These are phyloP conservation scores for Malassezia dermatis DNA, from an alignment of 1,284 basidiomycete species.

Conservation along the genomic window DNA sequence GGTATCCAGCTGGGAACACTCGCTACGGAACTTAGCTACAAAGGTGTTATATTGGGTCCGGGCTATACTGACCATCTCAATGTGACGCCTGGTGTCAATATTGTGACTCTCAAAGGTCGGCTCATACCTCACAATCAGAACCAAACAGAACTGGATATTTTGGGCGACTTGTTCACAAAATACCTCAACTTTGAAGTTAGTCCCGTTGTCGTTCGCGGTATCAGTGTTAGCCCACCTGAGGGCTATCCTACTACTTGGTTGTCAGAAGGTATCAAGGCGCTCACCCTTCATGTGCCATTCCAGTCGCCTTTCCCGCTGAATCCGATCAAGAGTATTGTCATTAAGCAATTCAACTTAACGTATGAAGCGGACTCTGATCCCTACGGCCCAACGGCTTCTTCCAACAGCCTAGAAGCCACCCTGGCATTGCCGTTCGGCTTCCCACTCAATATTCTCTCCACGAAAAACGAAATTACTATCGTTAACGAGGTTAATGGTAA, in stretches of 20 bases:
- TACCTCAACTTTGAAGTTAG: slow-evolving; percentile 62
- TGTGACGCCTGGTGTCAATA: slow-evolving; percentile 53
- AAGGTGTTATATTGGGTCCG: slow-evolving; percentile 57
- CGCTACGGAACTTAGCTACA: slow-evolving; percentile 59
- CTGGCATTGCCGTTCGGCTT: slow-evolving; percentile 71
- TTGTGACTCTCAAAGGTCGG: slow-evolving; percentile 57
- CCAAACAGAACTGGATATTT: slow-evolving; percentile 52
- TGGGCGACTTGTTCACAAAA: slow-evolving; percentile 62
- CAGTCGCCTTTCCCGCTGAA: slow-evolving; percentile 55
- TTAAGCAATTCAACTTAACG: slow-evolving; percentile 57
- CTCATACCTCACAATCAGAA: slow-evolving; percentile 56
- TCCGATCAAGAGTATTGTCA: slow-evolving; percentile 61
- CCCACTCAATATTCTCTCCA: slow-evolving; percentile 57
- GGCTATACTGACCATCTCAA: slow-evolving; percentile 50
- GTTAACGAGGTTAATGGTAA: slow-evolving; percentile 56
- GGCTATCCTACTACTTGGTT: slow-evolving; percentile 61
- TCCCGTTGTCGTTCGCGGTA: slow-evolving; percentile 57
- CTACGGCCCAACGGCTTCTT: slow-evolving; percentile 58
- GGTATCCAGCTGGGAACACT: slow-evolving; percentile 61
- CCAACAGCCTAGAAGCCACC: slow-evolving; percentile 56
- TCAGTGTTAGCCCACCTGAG: slow-evolving; percentile 49
- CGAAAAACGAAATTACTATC: slow-evolving; percentile 58
- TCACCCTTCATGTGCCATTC: slow-evolving; percentile 59
- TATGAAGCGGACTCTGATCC: slow-evolving; percentile 55
- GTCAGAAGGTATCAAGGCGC: slow-evolving; percentile 56